Percentiles rank a stretch among this genome's conserved stretches.
Evolutionary conservation across 257 asterid genomes (phyloP).

Genomic region (Nyctanthes arbortristis): DNA sequence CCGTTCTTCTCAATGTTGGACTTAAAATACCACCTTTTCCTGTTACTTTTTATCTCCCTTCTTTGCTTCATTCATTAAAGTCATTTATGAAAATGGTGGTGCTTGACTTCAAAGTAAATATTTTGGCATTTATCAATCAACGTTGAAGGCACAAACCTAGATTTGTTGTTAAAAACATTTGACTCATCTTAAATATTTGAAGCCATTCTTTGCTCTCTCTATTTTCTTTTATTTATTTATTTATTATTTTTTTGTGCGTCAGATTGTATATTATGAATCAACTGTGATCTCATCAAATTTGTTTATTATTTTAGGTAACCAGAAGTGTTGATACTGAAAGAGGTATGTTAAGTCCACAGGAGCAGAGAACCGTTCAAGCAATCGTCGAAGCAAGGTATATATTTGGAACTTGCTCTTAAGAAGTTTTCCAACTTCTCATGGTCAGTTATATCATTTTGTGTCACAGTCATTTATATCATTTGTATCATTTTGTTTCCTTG

Average conservation of each 20-base stretch:
- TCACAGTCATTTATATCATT: neutral
- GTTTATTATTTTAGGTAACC: conserved; percentile 62
- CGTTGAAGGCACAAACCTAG: neutral
- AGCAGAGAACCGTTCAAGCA: conserved; percentile 83
- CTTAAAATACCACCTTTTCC: neutral
- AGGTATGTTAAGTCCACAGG: conserved; percentile 89
- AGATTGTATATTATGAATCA: neutral
- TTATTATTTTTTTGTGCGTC: neutral
- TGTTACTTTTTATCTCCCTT: neutral
- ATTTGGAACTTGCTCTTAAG: neutral
- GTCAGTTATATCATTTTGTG: neutral
- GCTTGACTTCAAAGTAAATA: neutral
- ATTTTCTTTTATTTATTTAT: no score
- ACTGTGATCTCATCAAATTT: conserved; percentile 6
- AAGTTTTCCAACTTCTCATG: neutral
- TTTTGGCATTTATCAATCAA: neutral
- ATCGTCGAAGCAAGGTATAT: conserved; percentile 85
- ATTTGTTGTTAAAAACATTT: neutral
- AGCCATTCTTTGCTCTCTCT: no score
- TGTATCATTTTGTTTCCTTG: neutral
- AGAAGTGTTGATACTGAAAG: conserved; percentile 83
- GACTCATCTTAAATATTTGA: neutral
- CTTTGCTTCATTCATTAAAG: neutral
- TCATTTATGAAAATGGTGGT: neutral
- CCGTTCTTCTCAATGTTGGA: neutral